These are phyloP conservation scores for Entomortierella parvispora DNA, from an alignment of 192 early-diverging fungal species.

Conservation along the genomic window DNA sequence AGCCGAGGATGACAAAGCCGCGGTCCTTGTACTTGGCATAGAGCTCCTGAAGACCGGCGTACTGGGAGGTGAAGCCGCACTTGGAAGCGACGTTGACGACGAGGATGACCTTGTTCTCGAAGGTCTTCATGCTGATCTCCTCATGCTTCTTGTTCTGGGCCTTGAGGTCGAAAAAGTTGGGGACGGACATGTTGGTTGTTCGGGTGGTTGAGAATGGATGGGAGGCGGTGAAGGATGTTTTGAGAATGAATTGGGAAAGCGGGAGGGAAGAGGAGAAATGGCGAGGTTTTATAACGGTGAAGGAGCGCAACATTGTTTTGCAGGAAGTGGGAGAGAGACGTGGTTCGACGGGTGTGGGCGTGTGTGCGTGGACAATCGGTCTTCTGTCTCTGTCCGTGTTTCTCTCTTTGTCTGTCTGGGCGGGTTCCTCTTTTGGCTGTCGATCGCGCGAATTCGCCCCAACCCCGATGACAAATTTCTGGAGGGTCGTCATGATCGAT, in stretches of 20 bases:
- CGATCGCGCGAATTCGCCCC: too few species aligned
- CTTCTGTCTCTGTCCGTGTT: too few species aligned
- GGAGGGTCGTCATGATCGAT: not conserved
- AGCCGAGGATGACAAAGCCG: slow-evolving; percentile 89
- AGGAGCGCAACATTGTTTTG: too few species aligned
- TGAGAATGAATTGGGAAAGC: not conserved
- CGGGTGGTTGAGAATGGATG: not conserved
- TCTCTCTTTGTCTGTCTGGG: too few species aligned
- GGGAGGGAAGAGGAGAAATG: not conserved
- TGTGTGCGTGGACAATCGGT: too few species aligned
- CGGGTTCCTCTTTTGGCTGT: too few species aligned
- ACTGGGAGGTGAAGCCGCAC: slow-evolving; percentile 90
- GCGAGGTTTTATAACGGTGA: too few species aligned
- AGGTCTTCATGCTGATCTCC: slow-evolving; percentile 63
- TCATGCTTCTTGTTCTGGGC: slow-evolving; percentile 61
- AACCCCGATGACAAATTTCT: too few species aligned
- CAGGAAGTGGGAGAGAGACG: too few species aligned
- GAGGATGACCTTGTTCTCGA: slow-evolving; percentile 80
- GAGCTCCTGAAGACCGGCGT: slow-evolving; percentile 74
- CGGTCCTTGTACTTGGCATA: slow-evolving; percentile 71
- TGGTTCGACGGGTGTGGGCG: too few species aligned
- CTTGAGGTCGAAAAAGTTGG: slow-evolving; percentile 61
- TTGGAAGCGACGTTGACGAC: slow-evolving; percentile 92
- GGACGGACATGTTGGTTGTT: slow-evolving; percentile 29
- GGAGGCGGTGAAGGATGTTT: not conserved